phyloP scores from a whole-genome alignment of 2,329 filamentous ascomycete species.

The Fusarium chlamydosporum region DNA sequence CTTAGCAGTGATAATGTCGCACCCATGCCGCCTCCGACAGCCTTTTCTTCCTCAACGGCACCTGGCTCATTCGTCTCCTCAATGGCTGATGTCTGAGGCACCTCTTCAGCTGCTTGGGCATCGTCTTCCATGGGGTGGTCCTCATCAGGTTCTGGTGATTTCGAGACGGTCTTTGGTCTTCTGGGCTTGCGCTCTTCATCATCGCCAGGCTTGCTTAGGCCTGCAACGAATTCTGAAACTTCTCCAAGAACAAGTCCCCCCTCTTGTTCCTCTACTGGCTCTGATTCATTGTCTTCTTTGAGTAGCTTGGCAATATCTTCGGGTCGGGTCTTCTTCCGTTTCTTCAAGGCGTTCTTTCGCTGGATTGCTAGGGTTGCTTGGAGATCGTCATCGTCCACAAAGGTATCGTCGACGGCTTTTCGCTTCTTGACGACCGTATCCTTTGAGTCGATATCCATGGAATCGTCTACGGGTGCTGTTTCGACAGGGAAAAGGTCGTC shows the following conservation, averaged over 20 bases:
- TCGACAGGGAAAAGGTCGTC: constrained; percentile 70
- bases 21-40: constrained; percentile 82
- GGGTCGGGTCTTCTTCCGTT: constrained; percentile 86
- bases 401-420: constrained; percentile 74
- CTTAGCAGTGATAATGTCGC: constrained; percentile 85
- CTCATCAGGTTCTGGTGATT: constrained; percentile 56
- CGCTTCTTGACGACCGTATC: constrained; percentile 68
- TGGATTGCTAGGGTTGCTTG: constrained; percentile 89
- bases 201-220: constrained; percentile 77
- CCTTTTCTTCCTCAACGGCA: constrained; percentile 87
- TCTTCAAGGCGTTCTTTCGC: constrained; percentile 86
- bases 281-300: constrained; percentile 70
- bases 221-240: constrained; percentile 93
- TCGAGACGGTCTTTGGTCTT: constrained; percentile 56
- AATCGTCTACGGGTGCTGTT: constrained; percentile 55
- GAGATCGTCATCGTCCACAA: constrained; percentile 93
- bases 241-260: constrained; percentile 92
- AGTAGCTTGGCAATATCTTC: constrained; percentile 90
- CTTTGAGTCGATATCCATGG: constrained; percentile 84
- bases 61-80: constrained; percentile 71
- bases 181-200: constrained; percentile 68
- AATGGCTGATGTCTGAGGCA: constrained; percentile 36
- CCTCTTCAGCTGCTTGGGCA: constrained; percentile 56
- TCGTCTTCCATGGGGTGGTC: constrained; percentile 63
- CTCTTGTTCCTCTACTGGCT: constrained; percentile 57